Conservation (phyloP, 768 basidiomycete genomes). For the Rhizopogon roseolus region DNA sequence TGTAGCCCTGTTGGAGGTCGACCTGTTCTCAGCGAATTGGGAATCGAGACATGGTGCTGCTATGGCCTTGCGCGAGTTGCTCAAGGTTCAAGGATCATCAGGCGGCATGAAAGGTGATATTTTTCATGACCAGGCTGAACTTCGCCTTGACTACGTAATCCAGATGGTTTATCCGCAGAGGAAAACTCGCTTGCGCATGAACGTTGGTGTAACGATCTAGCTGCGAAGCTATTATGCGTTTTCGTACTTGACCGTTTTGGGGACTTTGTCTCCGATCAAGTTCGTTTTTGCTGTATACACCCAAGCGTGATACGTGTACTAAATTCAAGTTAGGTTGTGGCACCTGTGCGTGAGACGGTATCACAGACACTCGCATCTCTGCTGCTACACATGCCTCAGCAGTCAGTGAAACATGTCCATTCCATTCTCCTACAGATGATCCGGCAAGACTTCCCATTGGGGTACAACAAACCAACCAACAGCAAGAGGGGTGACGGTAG, state of each 20-base stretch:
- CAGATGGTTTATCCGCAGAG: constrained; percentile 46
- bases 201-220: constrained; percentile 86
- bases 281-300: constrained; percentile 14
- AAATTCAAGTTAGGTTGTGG: constrained; percentile 58
- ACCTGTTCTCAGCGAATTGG: constrained; percentile 84
- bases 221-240: constrained; percentile 80
- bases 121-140: not conserved
- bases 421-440: constrained; percentile 89
- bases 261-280: constrained; percentile 94
- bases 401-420: constrained; percentile 77
- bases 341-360: constrained; percentile 94
- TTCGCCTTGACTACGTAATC: constrained; percentile 3
- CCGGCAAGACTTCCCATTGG: constrained; percentile 69
- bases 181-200: constrained; percentile 71
- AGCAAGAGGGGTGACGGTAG: constrained; percentile 33
- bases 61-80: constrained; percentile 82
- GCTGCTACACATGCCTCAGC: constrained; percentile 82
- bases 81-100: constrained; percentile 76
- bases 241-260: constrained; percentile 97
- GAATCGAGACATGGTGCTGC: constrained; percentile 93
- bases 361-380: constrained; percentile 91
- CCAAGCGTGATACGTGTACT: not conserved
- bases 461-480: constrained; percentile 28
- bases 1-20: constrained; percentile 72
- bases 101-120: constrained; percentile 76